Evolutionary conservation across 1,284 basidiomycete genomes (phyloP), one percentile per base, ranked within the genome.

Genomic region (Cryptococcus hybrid): DNA sequence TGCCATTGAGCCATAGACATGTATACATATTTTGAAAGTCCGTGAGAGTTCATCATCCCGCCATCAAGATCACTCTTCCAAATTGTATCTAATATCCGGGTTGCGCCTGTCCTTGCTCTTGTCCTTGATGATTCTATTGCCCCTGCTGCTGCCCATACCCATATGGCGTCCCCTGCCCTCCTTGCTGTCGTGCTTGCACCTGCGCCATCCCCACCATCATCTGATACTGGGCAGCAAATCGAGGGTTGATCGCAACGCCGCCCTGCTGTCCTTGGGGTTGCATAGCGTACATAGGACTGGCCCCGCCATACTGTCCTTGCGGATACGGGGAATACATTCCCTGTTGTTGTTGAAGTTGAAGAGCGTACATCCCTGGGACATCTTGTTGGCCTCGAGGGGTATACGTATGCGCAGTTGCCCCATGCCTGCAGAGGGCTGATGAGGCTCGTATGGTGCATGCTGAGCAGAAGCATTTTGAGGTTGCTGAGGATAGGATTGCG

Each of bases 241-340:
- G 55, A 24, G 76, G 76, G 59, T 78, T 78, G 67, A 76, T 75
- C 0, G 71, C 76, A 3, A 70, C 69, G 30, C 60, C 67, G 45
- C 59, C 54, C 34, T 15, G 38, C 39, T 51, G 52, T 18, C 8
- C 52, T 5, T 42, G 57, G 24, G 46, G 35, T 38, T n/a, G 37
- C 30, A 18, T 8, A 18, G 52, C 47, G 13, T 34, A 49, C 50
- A 37, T 35, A 35, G 38, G 30, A 30, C 7, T 34, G 46, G 46
- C 24, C 24, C 24, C 24, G 24, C 24, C 24, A 24, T 24, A 24
- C 24, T 24, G 24, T 24, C 24, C 24, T 24, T 24, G 24, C 24
- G 24, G 24, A 24, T 24, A 24, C 24, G 24, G 24, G 24, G 24
- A 24, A 24, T 24, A 24, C 24, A 24, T 24, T 24, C 24, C 24